Evolutionary conservation across 768 basidiomycete species (phyloP).

Genomic region (Termitomyces sp.): DNA sequence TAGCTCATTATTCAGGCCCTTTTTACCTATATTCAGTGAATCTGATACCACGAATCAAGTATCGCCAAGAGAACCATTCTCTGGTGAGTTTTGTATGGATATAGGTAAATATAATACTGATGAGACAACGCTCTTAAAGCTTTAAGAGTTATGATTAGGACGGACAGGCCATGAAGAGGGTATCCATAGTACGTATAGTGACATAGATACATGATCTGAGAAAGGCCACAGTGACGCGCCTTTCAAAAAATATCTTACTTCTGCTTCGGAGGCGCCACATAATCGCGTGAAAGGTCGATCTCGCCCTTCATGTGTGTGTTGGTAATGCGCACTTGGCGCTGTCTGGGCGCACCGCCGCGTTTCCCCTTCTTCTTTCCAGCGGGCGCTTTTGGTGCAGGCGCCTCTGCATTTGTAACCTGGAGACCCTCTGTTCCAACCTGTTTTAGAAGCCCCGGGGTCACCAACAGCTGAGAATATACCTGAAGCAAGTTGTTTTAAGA

Average conservation of each 20-base stretch:
- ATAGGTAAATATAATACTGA: background rate
- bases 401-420: slow-evolving; percentile 71
- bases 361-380: slow-evolving; percentile 75
- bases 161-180: background rate
- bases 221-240: slow-evolving; percentile 2
- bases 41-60: background rate
- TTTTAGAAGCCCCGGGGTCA: slow-evolving; percentile 11
- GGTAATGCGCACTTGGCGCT: slow-evolving; percentile 79
- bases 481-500: slow-evolving; percentile 72
- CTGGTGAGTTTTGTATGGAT: background rate
- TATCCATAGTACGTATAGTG: slow-evolving; percentile 11
- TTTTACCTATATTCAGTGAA: background rate
- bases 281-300: slow-evolving; percentile 83
- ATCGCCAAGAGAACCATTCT: background rate
- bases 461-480: slow-evolving; percentile 38
- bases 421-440: slow-evolving; percentile 58
- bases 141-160: background rate
- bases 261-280: slow-evolving; percentile 38
- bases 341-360: slow-evolving; percentile 67
- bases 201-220: slow-evolving; percentile 5
- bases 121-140: background rate
- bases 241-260: slow-evolving; percentile 23
- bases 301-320: slow-evolving; percentile 86
- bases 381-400: slow-evolving; percentile 50
- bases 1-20: background rate